Percentiles rank a stretch among this genome's conserved stretches.
Evolutionary conservation across 1,284 basidiomycete genomes (phyloP).

Genomic region (Melampsora americana): DNA sequence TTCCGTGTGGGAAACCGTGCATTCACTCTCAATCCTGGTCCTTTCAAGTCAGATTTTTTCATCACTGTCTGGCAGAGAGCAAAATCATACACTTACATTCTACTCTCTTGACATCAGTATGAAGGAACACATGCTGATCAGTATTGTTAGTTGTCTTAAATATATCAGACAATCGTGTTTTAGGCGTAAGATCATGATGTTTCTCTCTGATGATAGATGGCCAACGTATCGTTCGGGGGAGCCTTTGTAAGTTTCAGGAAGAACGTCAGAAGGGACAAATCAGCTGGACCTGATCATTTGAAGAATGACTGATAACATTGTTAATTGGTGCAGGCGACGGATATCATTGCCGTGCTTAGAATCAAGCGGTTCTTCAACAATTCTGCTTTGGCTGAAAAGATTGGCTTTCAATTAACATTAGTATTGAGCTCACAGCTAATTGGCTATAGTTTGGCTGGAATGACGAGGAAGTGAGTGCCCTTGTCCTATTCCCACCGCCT

Average conservation of each 20-base stretch:
- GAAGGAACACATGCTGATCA: too few relatives aligned
- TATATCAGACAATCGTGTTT: not conserved
- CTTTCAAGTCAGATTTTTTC: conserved; percentile 35
- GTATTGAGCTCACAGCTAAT: conserved; percentile 58
- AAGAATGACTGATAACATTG: not conserved
- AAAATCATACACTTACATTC: not conserved
- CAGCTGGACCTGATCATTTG: not conserved
- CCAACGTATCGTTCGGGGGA: conserved; percentile 8
- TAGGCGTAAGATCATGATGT: not conserved
- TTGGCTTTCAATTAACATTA: conserved; percentile 47
- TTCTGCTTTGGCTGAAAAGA: not conserved
- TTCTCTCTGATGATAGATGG: not conserved
- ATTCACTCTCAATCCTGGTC: conserved; percentile 39
- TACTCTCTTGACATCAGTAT: not conserved
- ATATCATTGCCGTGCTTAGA: not conserved
- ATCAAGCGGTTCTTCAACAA: conserved; percentile 6
- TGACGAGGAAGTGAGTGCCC: conserved; percentile 50
- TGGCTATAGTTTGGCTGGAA: conserved; percentile 59
- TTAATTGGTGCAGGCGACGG: not conserved
- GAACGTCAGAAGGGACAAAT: not conserved
- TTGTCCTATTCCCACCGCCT: not conserved
- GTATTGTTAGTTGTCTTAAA: not conserved
- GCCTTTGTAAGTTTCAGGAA: not conserved
- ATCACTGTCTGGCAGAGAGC: not conserved
- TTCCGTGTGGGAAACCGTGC: conserved; percentile 4